These are phyloP conservation scores for Termitomyces bulborhizus DNA, from an alignment of 768 basidiomycete genomes.

Conservation along the genomic window DNA sequence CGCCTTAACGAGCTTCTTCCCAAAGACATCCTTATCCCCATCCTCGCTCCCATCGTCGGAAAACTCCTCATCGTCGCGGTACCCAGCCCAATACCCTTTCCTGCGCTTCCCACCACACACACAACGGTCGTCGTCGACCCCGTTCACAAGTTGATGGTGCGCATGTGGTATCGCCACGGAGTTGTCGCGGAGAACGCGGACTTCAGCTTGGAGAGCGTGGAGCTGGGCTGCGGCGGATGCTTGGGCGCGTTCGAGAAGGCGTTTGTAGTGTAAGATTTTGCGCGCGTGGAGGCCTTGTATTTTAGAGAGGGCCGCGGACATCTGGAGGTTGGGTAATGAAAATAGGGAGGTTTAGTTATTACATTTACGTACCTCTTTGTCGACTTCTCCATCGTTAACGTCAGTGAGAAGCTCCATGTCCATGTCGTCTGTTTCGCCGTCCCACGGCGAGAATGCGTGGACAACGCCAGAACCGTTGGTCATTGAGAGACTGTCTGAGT, in stretches of 20 bases:
- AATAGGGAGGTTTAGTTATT: background rate
- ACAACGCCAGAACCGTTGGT: slow-evolving; percentile 21
- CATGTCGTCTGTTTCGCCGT: slow-evolving; percentile 53
- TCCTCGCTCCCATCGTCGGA: slow-evolving; percentile 29
- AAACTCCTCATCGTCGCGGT: slow-evolving; percentile 35
- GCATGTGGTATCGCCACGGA: slow-evolving; percentile 15
- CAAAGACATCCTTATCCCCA: slow-evolving; percentile 31
- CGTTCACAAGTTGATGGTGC: slow-evolving; percentile 12
- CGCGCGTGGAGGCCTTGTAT: slow-evolving; percentile 38
- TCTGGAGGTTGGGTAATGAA: slow-evolving; percentile 17
- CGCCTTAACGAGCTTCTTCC: slow-evolving; percentile 28
- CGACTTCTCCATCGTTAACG: slow-evolving; percentile 47
- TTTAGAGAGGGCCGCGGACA: slow-evolving; percentile 31
- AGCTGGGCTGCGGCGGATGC: slow-evolving; percentile 74
- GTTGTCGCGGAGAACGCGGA: slow-evolving; percentile 54
- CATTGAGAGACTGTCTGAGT: slow-evolving; percentile 14
- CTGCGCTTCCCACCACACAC: slow-evolving; percentile 57
- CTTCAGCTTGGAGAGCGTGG: slow-evolving; percentile 80
- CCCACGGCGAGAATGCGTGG: slow-evolving; percentile 31
- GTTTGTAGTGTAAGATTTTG: slow-evolving; percentile 70
- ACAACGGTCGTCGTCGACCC: slow-evolving; percentile 27
- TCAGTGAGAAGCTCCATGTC: slow-evolving; percentile 74
- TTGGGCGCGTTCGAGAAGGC: slow-evolving; percentile 76
- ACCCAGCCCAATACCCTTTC: slow-evolving; percentile 72
- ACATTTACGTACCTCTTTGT: slow-evolving; percentile 54